Evolutionary conservation across 1,284 basidiomycete species (phyloP), one percentile per base, ranked within the genome.

Genomic region (Trichosporon sp.): DNA sequence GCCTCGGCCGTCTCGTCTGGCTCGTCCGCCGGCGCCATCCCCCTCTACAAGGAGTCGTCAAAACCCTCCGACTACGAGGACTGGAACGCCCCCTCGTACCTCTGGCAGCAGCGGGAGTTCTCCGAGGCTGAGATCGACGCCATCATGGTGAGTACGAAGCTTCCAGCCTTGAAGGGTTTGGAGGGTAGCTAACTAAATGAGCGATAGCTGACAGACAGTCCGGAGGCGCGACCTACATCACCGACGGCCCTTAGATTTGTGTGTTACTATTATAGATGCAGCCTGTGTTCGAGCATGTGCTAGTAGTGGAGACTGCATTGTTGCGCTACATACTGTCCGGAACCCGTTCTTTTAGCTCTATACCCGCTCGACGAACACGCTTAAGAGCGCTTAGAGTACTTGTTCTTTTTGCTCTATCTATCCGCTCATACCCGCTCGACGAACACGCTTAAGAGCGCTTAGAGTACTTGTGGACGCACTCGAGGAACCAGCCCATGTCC

Each of bases 401-500:
- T 12, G 5, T 34, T 12, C 34, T 7, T 51, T 51, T 25, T 51
- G 23, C 38, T 51, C 47, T 51, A 51, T 51, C 38, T 9, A 12
- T 2, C 18, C 47, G 7, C 47, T 9, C 21, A 25, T 25, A 42
- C 38, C n/a, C 44, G 44, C n/a, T 21, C 21, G 44, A 34, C 44
- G 18, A 23, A 7, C 8, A 15, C 8, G 44, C 47, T n/a, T 42
- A 42, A 18, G 18, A 5, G 38, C 38, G 38, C 38, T 42, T 42
- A 18, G 79, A 80, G 79, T 95, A 92, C 81, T 91, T 94, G 81
- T 93, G 92, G 51, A 96, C 89, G 78, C 93, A 93, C 82, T 96
- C 88, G 73, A 96, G 88, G 86, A 95, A 96, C 88, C 89, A 95
- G 65, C 87, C 86, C 83, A 95, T 86, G 82, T 95, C 92, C 70